phyloP scores from a whole-genome alignment of 2,329 filamentous ascomycete species.

The Phaeosphaeria sp. region DNA sequence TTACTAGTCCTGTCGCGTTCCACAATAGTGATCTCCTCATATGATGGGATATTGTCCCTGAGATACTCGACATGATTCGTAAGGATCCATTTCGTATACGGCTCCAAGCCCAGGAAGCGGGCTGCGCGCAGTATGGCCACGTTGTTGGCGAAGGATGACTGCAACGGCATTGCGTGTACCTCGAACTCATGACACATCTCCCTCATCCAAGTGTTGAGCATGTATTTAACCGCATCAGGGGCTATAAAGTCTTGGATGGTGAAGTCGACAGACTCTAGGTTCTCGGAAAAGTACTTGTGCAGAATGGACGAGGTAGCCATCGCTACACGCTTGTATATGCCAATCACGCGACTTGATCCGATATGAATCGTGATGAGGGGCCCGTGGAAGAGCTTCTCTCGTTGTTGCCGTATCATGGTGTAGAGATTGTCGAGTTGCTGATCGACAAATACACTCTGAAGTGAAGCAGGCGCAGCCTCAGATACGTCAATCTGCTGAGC shows the following conservation, averaged over 20 bases:
- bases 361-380: slow-evolving; percentile 13
- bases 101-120: slow-evolving; percentile 21
- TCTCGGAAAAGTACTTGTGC: slow-evolving; percentile 10
- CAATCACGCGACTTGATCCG: slow-evolving; percentile 3
- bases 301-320: slow-evolving; percentile 20
- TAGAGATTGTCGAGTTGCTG: slow-evolving; percentile 12
- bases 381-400: slow-evolving; percentile 10
- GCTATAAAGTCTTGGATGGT: slow-evolving; percentile 1
- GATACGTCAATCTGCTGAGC: not conserved
- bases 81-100: slow-evolving; percentile 13
- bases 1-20: slow-evolving; percentile 8
- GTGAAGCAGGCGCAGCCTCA: not conserved
- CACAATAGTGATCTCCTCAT: slow-evolving; percentile 19
- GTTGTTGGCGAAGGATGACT: slow-evolving; percentile 9
- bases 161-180: slow-evolving; percentile 4
- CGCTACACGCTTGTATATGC: slow-evolving; percentile 17
- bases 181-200: slow-evolving; percentile 12
- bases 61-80: slow-evolving; percentile 11
- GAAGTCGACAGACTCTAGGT: slow-evolving; percentile 12
- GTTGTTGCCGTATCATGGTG: slow-evolving; percentile 13
- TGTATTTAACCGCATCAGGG: slow-evolving; percentile 6
- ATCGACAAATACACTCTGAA: not conserved
- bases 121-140: slow-evolving; percentile 14
- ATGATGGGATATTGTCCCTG: slow-evolving; percentile 12
- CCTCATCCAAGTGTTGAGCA: slow-evolving; percentile 14